Evolutionary conservation across 2,329 filamentous ascomycete genomes (phyloP), one percentile per base, ranked within the genome.

Genomic region (Colletotrichum lindemuthianum): DNA sequence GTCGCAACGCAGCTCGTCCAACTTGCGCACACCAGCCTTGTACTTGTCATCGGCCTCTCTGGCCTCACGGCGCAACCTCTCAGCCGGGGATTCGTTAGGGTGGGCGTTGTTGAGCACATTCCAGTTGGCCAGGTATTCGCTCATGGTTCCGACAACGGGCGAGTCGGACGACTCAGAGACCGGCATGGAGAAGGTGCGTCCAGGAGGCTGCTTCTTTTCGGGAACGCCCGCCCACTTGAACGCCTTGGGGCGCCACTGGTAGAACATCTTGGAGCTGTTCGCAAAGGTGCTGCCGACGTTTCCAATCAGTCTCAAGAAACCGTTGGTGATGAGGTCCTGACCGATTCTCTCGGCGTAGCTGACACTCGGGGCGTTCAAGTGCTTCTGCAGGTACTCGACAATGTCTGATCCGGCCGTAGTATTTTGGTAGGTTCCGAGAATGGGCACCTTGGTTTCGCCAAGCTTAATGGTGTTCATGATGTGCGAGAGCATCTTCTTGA

Each of bases 251-350:
- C 93, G 90, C 96, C 96, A 99, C 77, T 99, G 96, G 77, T 99
- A 99, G 75, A 92, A 95, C 88, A 98, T 91, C 78, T 91, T 93
- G 69, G 94, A 97, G 83, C 94, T 98, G 80, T 99, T 99, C 71
- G 95, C 94, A 75, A 99, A 99, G 1, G 91, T 92, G 79, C 88
- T 98, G 66, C 96, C 96, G 58, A 99, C 94, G 72, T 96, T 97
- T 69, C 96, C 96, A 67, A 99, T 88, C 57, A 99, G 83, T 55
- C 96, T 89, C 73, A 99, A 82, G 74, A 97, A 95, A 41, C 96
- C 95, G 74, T 92, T 88, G 34, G 87, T 82, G 56, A 97, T 90
- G 69, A 99, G 84, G 75, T 99, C 96, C 79, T 99, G 96, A 10
- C 96, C 96, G 69, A 99, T 95, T 49, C 91, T 87, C 83, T 99